Base-by-base conservation (phyloP, 257 asterid species). In the Coffea eugenioides region DNA sequence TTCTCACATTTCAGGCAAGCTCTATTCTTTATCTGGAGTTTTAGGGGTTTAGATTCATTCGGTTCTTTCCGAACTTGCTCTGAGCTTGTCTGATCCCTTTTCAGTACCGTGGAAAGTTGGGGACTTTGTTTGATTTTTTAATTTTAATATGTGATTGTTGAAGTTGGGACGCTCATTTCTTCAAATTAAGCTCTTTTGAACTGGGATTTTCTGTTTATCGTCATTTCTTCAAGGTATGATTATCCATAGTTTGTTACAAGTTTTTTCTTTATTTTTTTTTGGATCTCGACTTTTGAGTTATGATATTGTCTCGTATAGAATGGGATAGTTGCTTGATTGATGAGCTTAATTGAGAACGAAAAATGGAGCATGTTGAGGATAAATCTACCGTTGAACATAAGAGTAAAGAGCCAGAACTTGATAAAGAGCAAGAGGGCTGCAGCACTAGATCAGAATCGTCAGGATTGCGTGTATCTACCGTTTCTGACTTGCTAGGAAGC, bases 351-450 rank as follows among this genome's bases (percentile, higher is more conserved):
- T 71, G 34, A 71, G 49, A 71, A 51, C 57, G 14, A 14, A 41
- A 18, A 27, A 89, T 85, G 89, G 88, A 82, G 74, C 79, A 77
- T 68, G 65, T 56, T 56, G 43, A 64, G 15, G 74, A 82, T 71
- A 70, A 83, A 54, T 65, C 12, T 12, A 73, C 66, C 31, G 84
- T 27, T 23, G 82, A 82, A 56, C 54, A 67, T 15, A 67, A 57
- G 56, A 79, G 57, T 54, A 77, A 46, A 71, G 82, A 78, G 59
- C 5, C 52, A 74, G 79, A 62, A 65, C 69, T 69, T 83, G 64
- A 65, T 67, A 75, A 4, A 6, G 81, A 79, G 75, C 77, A 73
- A 70, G 74, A 77, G 49, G 41, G 74, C 5, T 46, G 65, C 51
- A 20, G 43, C 57, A 12, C 57, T 66, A 68, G 65, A 43, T 77